These are phyloP conservation scores for Lactifluus subvellereus DNA, from an alignment of 768 basidiomycete genomes.

Conservation along the genomic window DNA sequence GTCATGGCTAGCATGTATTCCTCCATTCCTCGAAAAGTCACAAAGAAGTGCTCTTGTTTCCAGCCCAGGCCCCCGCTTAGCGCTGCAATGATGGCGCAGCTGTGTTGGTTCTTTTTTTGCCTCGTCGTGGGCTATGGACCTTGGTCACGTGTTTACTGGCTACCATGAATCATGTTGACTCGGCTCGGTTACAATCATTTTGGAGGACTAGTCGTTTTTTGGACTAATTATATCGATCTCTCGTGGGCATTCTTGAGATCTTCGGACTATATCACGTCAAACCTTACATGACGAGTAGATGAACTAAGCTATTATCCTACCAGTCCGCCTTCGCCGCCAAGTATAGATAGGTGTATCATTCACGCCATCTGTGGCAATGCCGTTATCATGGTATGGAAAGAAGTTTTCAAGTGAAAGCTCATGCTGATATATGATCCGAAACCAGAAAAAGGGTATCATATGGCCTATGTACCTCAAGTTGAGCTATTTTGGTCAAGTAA, in stretches of 20 bases:
- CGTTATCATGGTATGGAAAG: neutral
- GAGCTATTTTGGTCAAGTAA: neutral
- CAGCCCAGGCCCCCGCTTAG: neutral
- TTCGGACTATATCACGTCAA: neutral
- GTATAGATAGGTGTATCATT: neutral
- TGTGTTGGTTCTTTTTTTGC: neutral
- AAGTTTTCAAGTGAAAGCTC: neutral
- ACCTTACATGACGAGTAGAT: neutral
- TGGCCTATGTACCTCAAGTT: neutral
- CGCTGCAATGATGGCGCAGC: neutral
- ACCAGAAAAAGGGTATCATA: neutral
- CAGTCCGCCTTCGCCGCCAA: neutral
- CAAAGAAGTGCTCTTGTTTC: neutral
- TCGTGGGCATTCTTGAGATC: neutral
- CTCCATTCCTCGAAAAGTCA: neutral
- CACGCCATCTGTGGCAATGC: neutral
- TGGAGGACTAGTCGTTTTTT: neutral
- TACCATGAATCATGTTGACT: neutral
- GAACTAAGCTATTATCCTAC: neutral
- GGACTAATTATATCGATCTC: neutral
- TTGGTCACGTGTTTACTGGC: neutral
- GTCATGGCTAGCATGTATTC: neutral
- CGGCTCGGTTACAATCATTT: neutral
- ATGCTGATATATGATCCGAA: neutral
- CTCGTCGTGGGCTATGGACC: neutral